These are phyloP conservation scores for Polysphondylium violaceum DNA, from an alignment of 78 protist species.

Conservation along the genomic window DNA sequence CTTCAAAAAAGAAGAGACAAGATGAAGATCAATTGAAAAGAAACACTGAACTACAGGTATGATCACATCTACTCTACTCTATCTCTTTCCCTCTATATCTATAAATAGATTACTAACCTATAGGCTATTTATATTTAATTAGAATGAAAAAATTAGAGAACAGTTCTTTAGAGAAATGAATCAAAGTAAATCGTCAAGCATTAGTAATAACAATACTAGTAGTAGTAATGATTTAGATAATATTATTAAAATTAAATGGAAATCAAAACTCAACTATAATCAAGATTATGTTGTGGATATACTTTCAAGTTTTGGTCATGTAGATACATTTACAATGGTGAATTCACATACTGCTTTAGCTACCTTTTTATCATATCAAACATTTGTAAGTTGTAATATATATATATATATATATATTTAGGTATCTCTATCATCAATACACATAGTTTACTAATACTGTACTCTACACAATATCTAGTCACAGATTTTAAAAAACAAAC, in stretches of 20 bases:
- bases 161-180: neutral
- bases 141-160: slow-evolving; percentile 9
- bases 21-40: neutral
- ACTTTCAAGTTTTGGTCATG: slow-evolving; percentile 23
- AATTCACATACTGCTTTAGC: neutral
- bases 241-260: slow-evolving; percentile 41
- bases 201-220: neutral
- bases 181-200: neutral
- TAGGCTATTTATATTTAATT: no score
- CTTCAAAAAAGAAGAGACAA: slow-evolving; percentile 33
- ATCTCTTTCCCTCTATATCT: neutral
- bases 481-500: slow-evolving; percentile 3
- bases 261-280: neutral
- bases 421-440: neutral
- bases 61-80: neutral
- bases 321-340: slow-evolving; percentile 21
- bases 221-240: neutral
- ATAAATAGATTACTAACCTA: no score
- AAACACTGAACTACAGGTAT: neutral
- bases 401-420: no score
- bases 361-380: neutral
- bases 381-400: neutral
- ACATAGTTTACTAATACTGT: no score
- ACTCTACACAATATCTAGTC: no score
- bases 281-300: slow-evolving; percentile 18